These are phyloP conservation scores for Paraphaeosphaeria minitans DNA, from an alignment of 2,329 filamentous ascomycete species.

Conservation along the genomic window DNA sequence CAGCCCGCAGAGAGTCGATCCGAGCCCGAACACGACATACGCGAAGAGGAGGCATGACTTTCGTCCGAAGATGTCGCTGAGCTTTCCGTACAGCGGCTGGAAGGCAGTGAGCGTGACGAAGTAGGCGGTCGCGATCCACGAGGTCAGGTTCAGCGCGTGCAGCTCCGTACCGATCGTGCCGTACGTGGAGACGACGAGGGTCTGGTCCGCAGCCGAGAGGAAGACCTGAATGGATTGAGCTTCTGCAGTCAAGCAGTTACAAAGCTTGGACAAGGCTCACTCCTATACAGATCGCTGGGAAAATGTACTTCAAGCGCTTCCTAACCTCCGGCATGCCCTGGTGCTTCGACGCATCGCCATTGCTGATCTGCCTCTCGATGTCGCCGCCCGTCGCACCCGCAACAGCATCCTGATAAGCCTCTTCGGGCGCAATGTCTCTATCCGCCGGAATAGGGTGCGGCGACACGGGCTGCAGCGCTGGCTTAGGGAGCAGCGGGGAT, in stretches of 20 bases:
- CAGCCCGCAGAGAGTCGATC: conserved; percentile 67
- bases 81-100: conserved; percentile 74
- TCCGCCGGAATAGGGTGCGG: conserved; percentile 28
- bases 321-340: conserved; percentile 56
- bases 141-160: conserved; percentile 73
- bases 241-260: neutral
- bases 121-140: conserved; percentile 73
- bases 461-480: conserved; percentile 12
- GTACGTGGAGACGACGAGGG: conserved; percentile 78
- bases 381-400: conserved; percentile 25
- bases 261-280: conserved; percentile 47
- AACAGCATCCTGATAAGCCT: conserved; percentile 5
- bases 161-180: conserved; percentile 77
- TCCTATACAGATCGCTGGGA: conserved; percentile 67
- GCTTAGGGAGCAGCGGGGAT: conserved; percentile 52
- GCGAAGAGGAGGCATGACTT: conserved; percentile 69
- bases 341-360: conserved; percentile 43
- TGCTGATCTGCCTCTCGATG: conserved; percentile 43
- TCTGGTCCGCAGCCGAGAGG: conserved; percentile 74
- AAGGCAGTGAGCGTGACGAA: conserved; percentile 76
- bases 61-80: conserved; percentile 73
- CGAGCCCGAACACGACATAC: conserved; percentile 68
- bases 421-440: conserved; percentile 32
- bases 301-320: conserved; percentile 60
- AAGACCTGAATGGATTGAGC: conserved; percentile 62